Evolutionary conservation across 305 asterid genomes (phyloP).

Genomic region (Fraxinus baroniana): DNA sequence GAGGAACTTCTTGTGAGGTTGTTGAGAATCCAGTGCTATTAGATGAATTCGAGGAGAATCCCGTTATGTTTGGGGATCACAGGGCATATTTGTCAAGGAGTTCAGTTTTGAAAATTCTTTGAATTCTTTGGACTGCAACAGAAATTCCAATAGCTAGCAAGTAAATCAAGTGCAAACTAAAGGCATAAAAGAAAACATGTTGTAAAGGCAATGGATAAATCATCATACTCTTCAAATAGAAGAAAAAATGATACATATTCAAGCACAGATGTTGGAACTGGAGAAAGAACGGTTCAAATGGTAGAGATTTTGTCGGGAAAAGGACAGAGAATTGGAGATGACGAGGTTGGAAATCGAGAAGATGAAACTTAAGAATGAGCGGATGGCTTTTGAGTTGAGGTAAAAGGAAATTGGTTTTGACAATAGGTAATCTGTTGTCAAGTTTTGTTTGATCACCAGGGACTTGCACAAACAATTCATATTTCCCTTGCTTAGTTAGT

Average conservation of each 20-base stretch:
- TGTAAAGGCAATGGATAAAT: conserved; percentile 40
- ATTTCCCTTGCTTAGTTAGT: not conserved
- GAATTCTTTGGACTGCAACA: conserved; percentile 15
- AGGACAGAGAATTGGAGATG: conserved; percentile 59
- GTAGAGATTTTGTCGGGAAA: conserved; percentile 70
- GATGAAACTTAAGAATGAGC: conserved; percentile 73
- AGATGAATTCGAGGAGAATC: conserved; percentile 54
- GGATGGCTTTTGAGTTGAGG: conserved; percentile 61
- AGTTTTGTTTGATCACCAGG: not conserved
- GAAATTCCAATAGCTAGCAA: conserved; percentile 28
- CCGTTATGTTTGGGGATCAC: conserved; percentile 27
- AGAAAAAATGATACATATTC: conserved; percentile 60
- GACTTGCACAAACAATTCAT: not conserved
- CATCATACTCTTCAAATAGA: conserved; percentile 47
- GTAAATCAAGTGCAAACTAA: conserved; percentile 33
- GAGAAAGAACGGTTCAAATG: conserved; percentile 78
- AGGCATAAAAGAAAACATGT: conserved; percentile 29
- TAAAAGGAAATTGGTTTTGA: conserved; percentile 55
- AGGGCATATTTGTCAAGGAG: conserved; percentile 25
- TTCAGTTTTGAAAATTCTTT: conserved; percentile 17
- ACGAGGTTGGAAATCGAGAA: conserved; percentile 64
- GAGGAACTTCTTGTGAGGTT: conserved; percentile 79
- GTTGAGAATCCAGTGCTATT: conserved; percentile 68
- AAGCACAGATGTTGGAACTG: conserved; percentile 64
- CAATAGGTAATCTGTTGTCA: conserved; percentile 22